Evolutionary conservation across 208 protist species (phyloP).

Genomic region (Blechomonas ayalai): DNA sequence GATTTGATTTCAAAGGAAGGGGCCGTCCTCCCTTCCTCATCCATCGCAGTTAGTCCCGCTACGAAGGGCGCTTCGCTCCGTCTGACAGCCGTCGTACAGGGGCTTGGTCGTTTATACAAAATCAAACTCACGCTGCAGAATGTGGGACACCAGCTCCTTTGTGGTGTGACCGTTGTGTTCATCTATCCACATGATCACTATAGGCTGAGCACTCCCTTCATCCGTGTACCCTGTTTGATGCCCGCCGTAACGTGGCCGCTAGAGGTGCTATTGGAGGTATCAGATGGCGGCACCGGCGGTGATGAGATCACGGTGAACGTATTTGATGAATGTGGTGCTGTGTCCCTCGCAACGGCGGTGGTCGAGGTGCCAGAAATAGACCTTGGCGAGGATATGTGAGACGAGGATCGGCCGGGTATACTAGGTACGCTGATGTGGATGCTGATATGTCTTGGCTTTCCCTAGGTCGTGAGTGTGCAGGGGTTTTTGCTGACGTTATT

Average conservation of each 20-base stretch:
- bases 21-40: not conserved
- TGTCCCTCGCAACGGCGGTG: constrained; percentile 53
- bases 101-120: constrained; percentile 89
- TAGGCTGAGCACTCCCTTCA: constrained; percentile 30
- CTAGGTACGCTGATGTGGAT: not conserved
- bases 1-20: constrained; percentile 50
- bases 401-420: not conserved
- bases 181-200: constrained; percentile 49
- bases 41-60: not conserved
- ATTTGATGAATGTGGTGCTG: constrained; percentile 6
- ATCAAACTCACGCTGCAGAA: constrained; percentile 82
- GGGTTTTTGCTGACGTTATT: no score
- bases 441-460: not conserved
- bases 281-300: constrained; percentile 44
- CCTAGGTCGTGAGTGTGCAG: not conserved
- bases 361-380: constrained; percentile 80
- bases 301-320: constrained; percentile 62
- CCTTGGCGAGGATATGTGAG: constrained; percentile 33
- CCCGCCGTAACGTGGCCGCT: constrained; percentile 50
- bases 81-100: constrained; percentile 75
- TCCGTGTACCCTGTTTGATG: constrained; percentile 53
- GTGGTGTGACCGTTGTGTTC: constrained; percentile 56
- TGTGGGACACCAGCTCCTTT: constrained; percentile 33
- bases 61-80: not conserved
- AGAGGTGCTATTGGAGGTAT: constrained; percentile 52